Base-by-base conservation (phyloP, 257 asterid genomes). In the Thymus mandschuricus region DNA sequence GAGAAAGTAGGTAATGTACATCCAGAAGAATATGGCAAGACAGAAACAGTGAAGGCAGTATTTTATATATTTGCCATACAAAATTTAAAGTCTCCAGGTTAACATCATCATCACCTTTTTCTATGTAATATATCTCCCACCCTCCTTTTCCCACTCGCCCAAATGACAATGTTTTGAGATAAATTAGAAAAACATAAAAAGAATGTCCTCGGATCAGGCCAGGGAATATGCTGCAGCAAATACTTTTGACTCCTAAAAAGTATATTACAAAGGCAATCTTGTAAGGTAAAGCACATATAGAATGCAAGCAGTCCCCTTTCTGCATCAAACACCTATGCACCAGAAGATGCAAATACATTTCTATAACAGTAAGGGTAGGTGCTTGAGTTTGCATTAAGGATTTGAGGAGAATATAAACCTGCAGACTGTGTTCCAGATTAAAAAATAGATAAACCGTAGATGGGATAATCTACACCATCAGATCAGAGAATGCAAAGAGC, bases 401-500 rank as follows among this genome's bases (percentile, higher is more conserved):
- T 41, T 6, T 21, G 21, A 31, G 29, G 38, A 75, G 58, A 59
- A 68, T 27, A 33, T 43, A 3, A 28, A 31, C 8, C 80, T 61
- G 67, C 57, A 66, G 60, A 21, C 54, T 54, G 61, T 34, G 12
- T 63, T 57, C 61, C 52, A 28, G 52, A 8, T 61, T 38, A 34
- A 67, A 8, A 33, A 4, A n/a, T 41, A 38, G 48, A 60, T 9
- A 58, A 41, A 43, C 66, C 31, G 46, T 58, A 38, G 64, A 46
- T 70, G 67, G 29, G 15, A 62, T 30, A 6, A 43, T 46, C 21
- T 30, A 49, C 52, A 30, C 12, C 60, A 62, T 59, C 43, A 48
- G 56, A 60, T 80, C 68, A 68, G 33, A 46, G 51, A 33, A 43
- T 63, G 49, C 60, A 56, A 21, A 56, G 66, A n/a, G 30, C 58